Evolutionary conservation across 2,329 filamentous ascomycete species (phyloP).

Genomic region (Colletotrichum echinochloae): DNA sequence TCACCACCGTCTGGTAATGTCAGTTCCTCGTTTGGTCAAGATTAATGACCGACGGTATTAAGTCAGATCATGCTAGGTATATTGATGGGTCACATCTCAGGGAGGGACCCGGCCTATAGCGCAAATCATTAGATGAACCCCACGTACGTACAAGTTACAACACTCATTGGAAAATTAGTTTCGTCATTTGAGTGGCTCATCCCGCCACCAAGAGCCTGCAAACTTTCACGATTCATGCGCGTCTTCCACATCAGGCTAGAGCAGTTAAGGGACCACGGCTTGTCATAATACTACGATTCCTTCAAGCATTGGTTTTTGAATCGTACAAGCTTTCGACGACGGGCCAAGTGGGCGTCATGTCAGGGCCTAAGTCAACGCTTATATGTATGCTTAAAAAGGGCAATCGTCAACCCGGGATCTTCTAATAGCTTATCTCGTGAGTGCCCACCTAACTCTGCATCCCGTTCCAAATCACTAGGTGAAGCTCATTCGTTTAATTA

Average conservation of each 20-base stretch:
- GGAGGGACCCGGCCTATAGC: not conserved
- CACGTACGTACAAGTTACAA: not conserved
- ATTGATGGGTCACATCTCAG: not conserved
- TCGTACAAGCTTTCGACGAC: conserved; percentile 10
- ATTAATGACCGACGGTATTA: not conserved
- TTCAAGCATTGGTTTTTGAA: not conserved
- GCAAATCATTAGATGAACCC: conserved; percentile 3
- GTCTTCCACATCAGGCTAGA: conserved; percentile 23
- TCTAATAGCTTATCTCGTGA: not conserved
- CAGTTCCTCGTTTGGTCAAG: not conserved
- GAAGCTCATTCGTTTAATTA: not conserved
- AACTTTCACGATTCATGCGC: conserved; percentile 30
- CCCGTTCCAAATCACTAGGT: not conserved
- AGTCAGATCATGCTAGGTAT: not conserved
- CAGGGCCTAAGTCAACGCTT: not conserved
- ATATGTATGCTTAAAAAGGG: no score
- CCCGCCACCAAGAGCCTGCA: not conserved
- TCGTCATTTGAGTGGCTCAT: not conserved
- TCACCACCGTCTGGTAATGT: not conserved
- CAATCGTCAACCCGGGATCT: not conserved
- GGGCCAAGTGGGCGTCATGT: not conserved
- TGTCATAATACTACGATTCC: not conserved
- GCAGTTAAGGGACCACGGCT: not conserved
- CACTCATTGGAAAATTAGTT: not conserved
- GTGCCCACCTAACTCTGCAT: no score